Conservation (phyloP, 345 rosid species). For the Linum lewisii region DNA sequence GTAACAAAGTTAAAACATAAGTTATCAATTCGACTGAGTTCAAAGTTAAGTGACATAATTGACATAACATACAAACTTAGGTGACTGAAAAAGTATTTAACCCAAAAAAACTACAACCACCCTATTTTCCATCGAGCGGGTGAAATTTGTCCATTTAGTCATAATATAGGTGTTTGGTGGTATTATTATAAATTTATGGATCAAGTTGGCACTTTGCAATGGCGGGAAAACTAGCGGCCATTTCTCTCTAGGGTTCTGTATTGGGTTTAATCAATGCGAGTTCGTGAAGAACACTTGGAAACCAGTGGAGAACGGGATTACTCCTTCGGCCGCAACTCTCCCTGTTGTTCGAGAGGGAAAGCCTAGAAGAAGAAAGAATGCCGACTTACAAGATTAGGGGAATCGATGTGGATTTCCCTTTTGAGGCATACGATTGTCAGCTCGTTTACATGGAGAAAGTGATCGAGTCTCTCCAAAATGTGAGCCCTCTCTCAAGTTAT, state of each 20-base stretch:
- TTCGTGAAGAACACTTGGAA: neutral
- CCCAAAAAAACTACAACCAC: too few relatives aligned
- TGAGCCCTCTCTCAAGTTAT: slow-evolving; percentile 16
- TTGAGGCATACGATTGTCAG: slow-evolving; percentile 85
- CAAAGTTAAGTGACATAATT: too few relatives aligned
- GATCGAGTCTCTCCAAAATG: slow-evolving; percentile 74
- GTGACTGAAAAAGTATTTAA: too few relatives aligned
- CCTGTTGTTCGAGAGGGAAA: neutral
- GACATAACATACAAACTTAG: too few relatives aligned
- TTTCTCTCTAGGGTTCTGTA: slow-evolving; percentile 22
- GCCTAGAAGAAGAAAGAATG: slow-evolving; percentile 26
- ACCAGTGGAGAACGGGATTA: too few relatives aligned
- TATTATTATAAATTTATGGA: too few relatives aligned
- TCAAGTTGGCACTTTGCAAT: neutral
- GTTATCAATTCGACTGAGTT: too few relatives aligned
- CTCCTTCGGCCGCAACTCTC: too few relatives aligned
- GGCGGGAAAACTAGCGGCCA: slow-evolving; percentile 30
- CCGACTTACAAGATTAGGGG: slow-evolving; percentile 76
- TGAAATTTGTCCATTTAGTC: too few relatives aligned
- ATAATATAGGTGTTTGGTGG: too few relatives aligned
- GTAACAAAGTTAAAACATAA: too few relatives aligned
- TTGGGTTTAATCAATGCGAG: neutral
- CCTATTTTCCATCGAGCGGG: too few relatives aligned
- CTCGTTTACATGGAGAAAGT: slow-evolving; percentile 91
- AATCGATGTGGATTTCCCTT: slow-evolving; percentile 86